Conservation (phyloP, 169 alveolate species). For the Cryptosporidium felis region DNA sequence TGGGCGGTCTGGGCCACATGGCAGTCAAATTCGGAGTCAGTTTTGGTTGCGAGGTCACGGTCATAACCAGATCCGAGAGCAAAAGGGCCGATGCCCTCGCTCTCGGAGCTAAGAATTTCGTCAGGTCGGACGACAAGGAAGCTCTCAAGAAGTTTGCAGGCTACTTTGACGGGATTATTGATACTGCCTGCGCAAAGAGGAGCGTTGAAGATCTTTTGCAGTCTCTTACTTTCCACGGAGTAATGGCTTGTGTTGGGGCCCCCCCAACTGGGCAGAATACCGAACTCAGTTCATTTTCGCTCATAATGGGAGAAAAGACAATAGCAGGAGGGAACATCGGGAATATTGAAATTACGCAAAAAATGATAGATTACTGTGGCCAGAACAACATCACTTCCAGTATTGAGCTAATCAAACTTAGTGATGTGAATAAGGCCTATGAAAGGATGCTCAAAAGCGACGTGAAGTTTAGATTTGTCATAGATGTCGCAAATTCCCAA, state of each 20-base stretch:
- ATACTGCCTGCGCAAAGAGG: slow-evolving; percentile 50
- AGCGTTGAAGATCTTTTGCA: background rate
- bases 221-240: slow-evolving; percentile 35
- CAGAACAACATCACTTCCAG: slow-evolving; percentile 36
- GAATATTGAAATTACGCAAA: slow-evolving; percentile 55
- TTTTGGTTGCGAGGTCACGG: slow-evolving; percentile 63
- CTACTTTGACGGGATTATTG: slow-evolving; percentile 52
- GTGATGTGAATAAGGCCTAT: slow-evolving; percentile 47
- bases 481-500: slow-evolving; percentile 38
- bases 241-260: slow-evolving; percentile 65
- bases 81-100: slow-evolving; percentile 41
- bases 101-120: slow-evolving; percentile 56
- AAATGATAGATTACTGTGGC: slow-evolving; percentile 72
- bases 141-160: slow-evolving; percentile 18
- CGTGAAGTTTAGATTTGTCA: slow-evolving; percentile 64
- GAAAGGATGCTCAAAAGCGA: slow-evolving; percentile 59
- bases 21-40: slow-evolving; percentile 81
- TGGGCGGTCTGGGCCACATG: slow-evolving; percentile 89
- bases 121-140: slow-evolving; percentile 8
- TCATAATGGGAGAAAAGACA: slow-evolving; percentile 44
- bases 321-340: slow-evolving; percentile 69
- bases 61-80: slow-evolving; percentile 40
- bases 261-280: slow-evolving; percentile 38
- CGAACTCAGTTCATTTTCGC: slow-evolving; percentile 13
- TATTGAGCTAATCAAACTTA: slow-evolving; percentile 39